Evolutionary conservation across 2,329 filamentous ascomycete species (phyloP), one percentile per base, ranked within the genome.

Genomic region (Trichophyton equinum): DNA sequence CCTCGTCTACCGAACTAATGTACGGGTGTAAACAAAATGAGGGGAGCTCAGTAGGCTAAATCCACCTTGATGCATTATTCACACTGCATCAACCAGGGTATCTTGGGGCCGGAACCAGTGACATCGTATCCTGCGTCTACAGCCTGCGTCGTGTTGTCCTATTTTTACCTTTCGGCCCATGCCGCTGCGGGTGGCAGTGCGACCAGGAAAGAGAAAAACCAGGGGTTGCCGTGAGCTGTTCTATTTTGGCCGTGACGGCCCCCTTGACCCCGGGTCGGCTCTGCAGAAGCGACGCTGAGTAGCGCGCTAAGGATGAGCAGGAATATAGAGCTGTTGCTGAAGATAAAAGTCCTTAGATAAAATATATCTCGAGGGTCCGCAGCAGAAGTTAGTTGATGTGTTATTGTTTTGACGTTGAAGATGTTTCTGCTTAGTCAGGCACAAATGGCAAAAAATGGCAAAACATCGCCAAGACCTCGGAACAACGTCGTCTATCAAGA

Each of bases 111-210:
- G 22, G 4, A 15, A 15, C 51, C 51, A 55, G 27, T 55, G 27
- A 55, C 27, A 55, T 27, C 51, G 51, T 18, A n/a, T 8, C 27
- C 30, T 55, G 51, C 51, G 51, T 55, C 51, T 55, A 36, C 9
- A 27, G n/a, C 51, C 25, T 55, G 51, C 51, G 33, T 55, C 4
- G 2, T 7, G 7, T 33, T 27, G 27, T 27, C 30, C 51, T 55
- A 55, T 55, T 55, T 55, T 55, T 55, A 55, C 51, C 46, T 55
- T 55, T 36, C 51, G 51, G 51, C 51, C 51, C 51, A 55, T 55
- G 51, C 51, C 51, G 51, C 27, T n/a, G 30, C 30, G 51, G 51
- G 51, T 55, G 51, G 51, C 51, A 55, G 51, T 55, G 51, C 51
- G 51, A 55, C 46, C 46, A 51, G 33, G 1, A 44, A 44, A 15